Base-by-base conservation (phyloP, 2,329 filamentous ascomycete genomes). In the Penicillium janthinellum region DNA sequence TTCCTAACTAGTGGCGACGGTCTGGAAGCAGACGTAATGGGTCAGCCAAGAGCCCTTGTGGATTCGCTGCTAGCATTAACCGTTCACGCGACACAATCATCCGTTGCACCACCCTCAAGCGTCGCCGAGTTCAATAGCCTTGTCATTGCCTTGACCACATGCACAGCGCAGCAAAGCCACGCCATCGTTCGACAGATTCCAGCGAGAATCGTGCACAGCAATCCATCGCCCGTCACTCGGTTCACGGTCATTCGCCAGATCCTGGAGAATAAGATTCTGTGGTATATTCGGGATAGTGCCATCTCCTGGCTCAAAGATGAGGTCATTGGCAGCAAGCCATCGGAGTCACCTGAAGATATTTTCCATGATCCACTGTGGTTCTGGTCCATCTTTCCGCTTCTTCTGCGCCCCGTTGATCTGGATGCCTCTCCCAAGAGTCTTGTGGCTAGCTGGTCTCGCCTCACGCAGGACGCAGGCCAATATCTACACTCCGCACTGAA, bases 261-360 rank as follows among this genome's bases (percentile, higher is more conserved):
- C 2, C 74, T 87, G 3, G 81, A 85, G 62, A 78, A 85, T 52
- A 82, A 82, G 17, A 78, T 78, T 0, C 81, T 84, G 59, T 79
- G 82, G 48, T 83, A 83, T 15, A 78, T 84, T 39, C 84, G 84
- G 65, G 83, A 84, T 38, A 82, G 81, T 44, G 85, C 84, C 2
- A 81, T 88, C 5, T 80, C 82, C 37, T 88, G 85, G 85, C 74
- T 87, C 37, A 87, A 86, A 67, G 78, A 84, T 42, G 85, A 87
- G 67, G 82, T 85, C 0, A 77, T 87, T 5, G 78, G 81, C 64
- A 79, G 37, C 8, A 56, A 48, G 20, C 56, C 64, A 5, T 37
- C 61, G 4, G 65, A 69, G 25, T 56, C 64, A 10, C 22, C 60
- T 5, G 65, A 68, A 8, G 70, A 63, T 53, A 59, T 76, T 20